Conservation (phyloP, 2,329 filamentous ascomycete genomes). For the Arachnopeziza araneosa region DNA sequence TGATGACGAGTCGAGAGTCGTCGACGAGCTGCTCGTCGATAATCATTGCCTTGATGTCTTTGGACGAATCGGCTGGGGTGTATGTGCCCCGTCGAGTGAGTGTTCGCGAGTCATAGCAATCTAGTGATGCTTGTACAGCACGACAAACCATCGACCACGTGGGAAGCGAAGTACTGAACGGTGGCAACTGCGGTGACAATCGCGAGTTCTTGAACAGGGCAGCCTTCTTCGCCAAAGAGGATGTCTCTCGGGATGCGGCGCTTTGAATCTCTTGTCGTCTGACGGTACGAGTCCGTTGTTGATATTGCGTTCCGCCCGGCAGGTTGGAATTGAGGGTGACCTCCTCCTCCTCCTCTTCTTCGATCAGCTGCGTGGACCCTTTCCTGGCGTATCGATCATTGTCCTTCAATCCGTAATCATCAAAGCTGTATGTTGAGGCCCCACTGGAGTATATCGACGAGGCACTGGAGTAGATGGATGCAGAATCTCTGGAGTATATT, state of each 20-base stretch:
- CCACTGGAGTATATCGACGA: background rate
- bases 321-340: no score
- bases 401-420: no score
- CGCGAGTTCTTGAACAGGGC: slow-evolving; percentile 4
- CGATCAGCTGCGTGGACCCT: no score
- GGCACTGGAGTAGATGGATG: slow-evolving; percentile 5
- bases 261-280: background rate
- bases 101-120: slow-evolving; percentile 3
- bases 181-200: background rate
- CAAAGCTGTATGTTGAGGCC: slow-evolving; percentile 4
- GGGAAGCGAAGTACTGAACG: slow-evolving; percentile 1
- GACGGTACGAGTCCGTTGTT: no score
- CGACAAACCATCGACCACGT: slow-evolving; percentile 3
- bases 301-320: no score
- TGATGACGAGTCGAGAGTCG: slow-evolving; percentile 1
- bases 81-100: slow-evolving; percentile 3
- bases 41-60: slow-evolving; percentile 6
- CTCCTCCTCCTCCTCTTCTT: no score
- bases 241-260: slow-evolving; percentile 1
- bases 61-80: slow-evolving; percentile 3
- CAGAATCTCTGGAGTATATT: slow-evolving; percentile 4
- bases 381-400: no score
- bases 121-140: slow-evolving; percentile 1
- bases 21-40: slow-evolving; percentile 2
- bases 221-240: slow-evolving; percentile 1